Base-by-base conservation (phyloP, 495 filamentous ascomycete species). In the Bacidia gigantensis region DNA sequence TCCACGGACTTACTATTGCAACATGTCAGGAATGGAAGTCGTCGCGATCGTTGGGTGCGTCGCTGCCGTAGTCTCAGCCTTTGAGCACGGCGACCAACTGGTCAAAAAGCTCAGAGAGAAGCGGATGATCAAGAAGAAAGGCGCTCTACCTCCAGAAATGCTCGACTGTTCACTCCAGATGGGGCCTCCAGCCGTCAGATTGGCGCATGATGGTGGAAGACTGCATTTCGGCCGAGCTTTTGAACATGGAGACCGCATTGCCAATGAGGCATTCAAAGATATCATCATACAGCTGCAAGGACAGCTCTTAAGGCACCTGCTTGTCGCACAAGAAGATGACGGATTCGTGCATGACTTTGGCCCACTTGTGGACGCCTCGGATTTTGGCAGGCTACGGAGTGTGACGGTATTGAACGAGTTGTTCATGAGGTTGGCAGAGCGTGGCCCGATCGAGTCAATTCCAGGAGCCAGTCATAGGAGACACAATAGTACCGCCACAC, bases 171-270 rank as follows among this genome's bases (percentile, higher is more conserved):
- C 58, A 18, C 46, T 60, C 18, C 40, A 41, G 14, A 39, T 39
- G 26, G 58, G 55, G 17, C 55, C 58, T 2, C 10, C 26, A 47
- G 52, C 46, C 22, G 49, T 60, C 2, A 54, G 55, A 38, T 26
- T 44, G 26, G 51, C 48, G 25, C 47, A 52, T 7, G 49, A 58
- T 25, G 39, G 35, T 14, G 58, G 58, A 9, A 46, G 55, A 1
- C 46, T 52, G 24, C 23, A 29, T 38, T 58, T 59, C 26, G 58
- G 58, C 3, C 18, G 1, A 1, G 26, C 14, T 22, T 60, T 52
- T 22, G 52, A 48, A 11, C 38, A 26, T 32, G 49, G 48, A 17
- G 58, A 60, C 17, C 21, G 55, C 50, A 69, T 69, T 18, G 60
- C 53, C 23, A 52, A 69, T 3, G 52, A 52, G 0, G 32, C 47